Evolutionary conservation across 78 protist species (phyloP), one percentile per base, ranked within the genome.

Genomic region (Diacronema lutheri): DNA sequence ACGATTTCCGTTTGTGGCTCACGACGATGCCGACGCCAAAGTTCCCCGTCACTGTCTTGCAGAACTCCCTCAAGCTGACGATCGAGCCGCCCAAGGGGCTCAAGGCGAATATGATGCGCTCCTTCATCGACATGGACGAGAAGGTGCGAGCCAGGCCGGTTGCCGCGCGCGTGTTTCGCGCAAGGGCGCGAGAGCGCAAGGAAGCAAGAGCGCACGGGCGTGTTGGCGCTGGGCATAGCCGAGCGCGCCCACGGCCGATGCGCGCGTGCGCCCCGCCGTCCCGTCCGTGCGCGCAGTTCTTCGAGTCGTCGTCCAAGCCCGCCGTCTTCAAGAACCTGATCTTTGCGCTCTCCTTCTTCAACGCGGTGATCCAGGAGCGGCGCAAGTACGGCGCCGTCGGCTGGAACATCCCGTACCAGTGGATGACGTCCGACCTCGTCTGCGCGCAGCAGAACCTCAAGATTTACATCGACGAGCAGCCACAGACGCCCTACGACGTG

Each of bases 1-100:
- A 44, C 37, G 74, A 81, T n/a, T 92, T 92, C 84, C 74, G 94
- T 41, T 86, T 92, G n/a, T 92, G 88, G 88, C 82, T 92, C 40
- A 78, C 90, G 6, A 73, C 89, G n/a, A 77, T 84, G 86, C 90
- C 93, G 19, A 56, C 88, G 64, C 38, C 55, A 25, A 25, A n/a
- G 62, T 90, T 90, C 84, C 92, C 92, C 9, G 86, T 79, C 31
- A 13, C 87, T 5, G 84, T 90, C 26, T 86, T 90, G 25, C 92
- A 90, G 79, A 29, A 71, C 46, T 58, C 83, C 40, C 35, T 90
- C 61, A 90, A 90, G 86, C 55, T 90, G 14, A 81, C 90, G 33
- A 83, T 69, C 21, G 92, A 90, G 81, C 92, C 92, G 0, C 92
- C 92, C 31, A 85, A 85, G 38, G 81, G 85, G 13, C 85, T 81